These are phyloP conservation scores for Xylaria flabelliformis DNA, from an alignment of 495 filamentous ascomycete genomes.

Conservation along the genomic window DNA sequence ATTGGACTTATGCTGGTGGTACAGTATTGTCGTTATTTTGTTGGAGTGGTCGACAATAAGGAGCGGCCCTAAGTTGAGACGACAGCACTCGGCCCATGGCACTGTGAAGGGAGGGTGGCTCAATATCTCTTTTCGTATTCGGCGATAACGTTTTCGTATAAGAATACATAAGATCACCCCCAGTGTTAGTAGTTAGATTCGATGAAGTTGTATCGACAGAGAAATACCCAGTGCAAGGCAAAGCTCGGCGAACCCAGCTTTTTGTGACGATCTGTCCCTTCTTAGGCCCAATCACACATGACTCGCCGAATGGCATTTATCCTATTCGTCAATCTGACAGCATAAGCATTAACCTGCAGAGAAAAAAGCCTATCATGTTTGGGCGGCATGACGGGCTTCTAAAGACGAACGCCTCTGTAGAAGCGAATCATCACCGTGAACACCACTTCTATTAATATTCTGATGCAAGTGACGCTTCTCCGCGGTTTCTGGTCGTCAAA, in stretches of 20 bases:
- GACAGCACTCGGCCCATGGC: background rate
- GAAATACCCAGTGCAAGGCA: background rate
- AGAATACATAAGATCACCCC: background rate
- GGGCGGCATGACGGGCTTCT: background rate
- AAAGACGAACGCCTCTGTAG: background rate
- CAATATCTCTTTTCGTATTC: background rate
- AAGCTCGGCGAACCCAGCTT: background rate
- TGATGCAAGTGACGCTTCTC: slow-evolving; percentile 2
- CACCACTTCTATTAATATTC: background rate
- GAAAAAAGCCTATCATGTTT: background rate
- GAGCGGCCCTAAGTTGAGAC: background rate
- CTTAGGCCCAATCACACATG: too few species aligned
- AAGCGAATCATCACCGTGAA: background rate
- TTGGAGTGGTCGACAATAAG: background rate
- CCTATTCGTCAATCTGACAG: background rate
- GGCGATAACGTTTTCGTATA: background rate
- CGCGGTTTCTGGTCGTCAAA: slow-evolving; percentile 9
- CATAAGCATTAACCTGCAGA: background rate
- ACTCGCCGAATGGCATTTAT: too few species aligned
- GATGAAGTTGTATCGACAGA: background rate
- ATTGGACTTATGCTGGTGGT: background rate
- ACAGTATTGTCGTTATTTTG: background rate
- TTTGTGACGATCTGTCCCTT: background rate
- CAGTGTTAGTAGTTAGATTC: background rate
- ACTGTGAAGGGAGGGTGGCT: background rate